phyloP scores from a whole-genome alignment of 306 rosid genomes.

The Quercus engelmannii region DNA sequence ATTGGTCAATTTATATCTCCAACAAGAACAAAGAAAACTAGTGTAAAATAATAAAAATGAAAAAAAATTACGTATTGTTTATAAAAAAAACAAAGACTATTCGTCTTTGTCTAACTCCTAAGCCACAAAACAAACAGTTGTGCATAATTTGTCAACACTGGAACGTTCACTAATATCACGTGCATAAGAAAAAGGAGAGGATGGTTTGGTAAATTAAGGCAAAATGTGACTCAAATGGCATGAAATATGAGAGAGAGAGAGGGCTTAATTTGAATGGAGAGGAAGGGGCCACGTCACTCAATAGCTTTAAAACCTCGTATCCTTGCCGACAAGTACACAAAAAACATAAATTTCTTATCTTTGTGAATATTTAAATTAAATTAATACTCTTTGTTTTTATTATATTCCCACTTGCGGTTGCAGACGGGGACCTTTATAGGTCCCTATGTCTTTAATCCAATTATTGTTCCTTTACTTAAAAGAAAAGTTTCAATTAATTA shows the following conservation, averaged over 20 bases:
- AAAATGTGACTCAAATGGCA: neutral
- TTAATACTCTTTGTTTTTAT: neutral
- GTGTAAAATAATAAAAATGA: too few species aligned
- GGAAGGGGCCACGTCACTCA: conserved; percentile 32
- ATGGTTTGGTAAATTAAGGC: neutral
- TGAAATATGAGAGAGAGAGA: neutral
- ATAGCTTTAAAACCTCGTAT: conserved; percentile 31
- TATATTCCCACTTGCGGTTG: conserved; percentile 24
- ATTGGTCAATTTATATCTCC: too few species aligned
- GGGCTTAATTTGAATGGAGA: conserved; percentile 14
- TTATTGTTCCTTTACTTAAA: neutral
- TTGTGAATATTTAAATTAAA: neutral
- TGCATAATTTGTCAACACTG: too few species aligned
- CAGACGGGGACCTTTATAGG: neutral
- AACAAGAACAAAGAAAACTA: too few species aligned
- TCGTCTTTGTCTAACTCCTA: too few species aligned
- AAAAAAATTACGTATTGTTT: too few species aligned
- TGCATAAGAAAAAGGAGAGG: neutral
- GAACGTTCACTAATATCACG: too few species aligned
- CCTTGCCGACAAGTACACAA: conserved; percentile 33
- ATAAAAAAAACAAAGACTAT: too few species aligned
- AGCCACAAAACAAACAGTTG: too few species aligned
- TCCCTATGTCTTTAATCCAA: neutral
- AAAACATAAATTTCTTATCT: conserved; percentile 14
- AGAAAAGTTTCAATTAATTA: neutral